A percentile compares a stretch with the other conserved stretches of the same genome.
These are phyloP conservation scores for Helichrysum umbraculigerum DNA, from an alignment of 129 eudicot species.

Conservation along the genomic window DNA sequence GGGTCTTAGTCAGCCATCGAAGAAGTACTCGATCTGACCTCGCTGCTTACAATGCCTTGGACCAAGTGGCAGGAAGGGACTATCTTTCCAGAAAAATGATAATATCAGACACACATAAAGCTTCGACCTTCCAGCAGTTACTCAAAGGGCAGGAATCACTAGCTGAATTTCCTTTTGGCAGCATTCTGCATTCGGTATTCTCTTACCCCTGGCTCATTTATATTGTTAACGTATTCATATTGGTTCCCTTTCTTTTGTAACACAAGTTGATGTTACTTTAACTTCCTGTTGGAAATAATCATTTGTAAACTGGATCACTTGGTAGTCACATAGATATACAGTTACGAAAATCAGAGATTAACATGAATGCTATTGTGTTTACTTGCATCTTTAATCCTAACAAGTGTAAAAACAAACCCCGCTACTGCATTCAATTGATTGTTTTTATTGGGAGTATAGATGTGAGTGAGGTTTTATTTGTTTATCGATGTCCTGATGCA, in stretches of 20 bases:
- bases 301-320: slow-evolving; percentile 10
- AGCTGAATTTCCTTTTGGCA: slow-evolving; percentile 88
- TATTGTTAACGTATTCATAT: background rate
- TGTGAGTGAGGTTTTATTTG: background rate
- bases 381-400: background rate
- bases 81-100: slow-evolving; percentile 36
- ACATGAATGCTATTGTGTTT: background rate
- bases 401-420: background rate
- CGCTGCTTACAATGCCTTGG: slow-evolving; percentile 65
- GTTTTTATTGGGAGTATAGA: background rate
- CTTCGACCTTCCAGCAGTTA: slow-evolving; percentile 41
- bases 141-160: slow-evolving; percentile 80
- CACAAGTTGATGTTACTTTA: slow-evolving; percentile 15
- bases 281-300: background rate
- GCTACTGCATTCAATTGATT: slow-evolving; percentile 1
- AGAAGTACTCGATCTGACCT: slow-evolving; percentile 60
- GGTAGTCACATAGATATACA: slow-evolving; percentile 12
- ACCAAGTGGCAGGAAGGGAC: slow-evolving; percentile 57
- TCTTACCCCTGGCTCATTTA: slow-evolving; percentile 12
- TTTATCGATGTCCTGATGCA: background rate
- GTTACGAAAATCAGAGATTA: background rate
- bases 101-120: slow-evolving; percentile 30
- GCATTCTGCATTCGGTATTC: slow-evolving; percentile 81
- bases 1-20: slow-evolving; percentile 71
- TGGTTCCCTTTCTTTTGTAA: background rate